A percentile compares a stretch with the other conserved stretches of the same genome.
These are phyloP conservation scores for Typha latifolia DNA, from an alignment of 176 grass and related monocot species.

Conservation along the genomic window DNA sequence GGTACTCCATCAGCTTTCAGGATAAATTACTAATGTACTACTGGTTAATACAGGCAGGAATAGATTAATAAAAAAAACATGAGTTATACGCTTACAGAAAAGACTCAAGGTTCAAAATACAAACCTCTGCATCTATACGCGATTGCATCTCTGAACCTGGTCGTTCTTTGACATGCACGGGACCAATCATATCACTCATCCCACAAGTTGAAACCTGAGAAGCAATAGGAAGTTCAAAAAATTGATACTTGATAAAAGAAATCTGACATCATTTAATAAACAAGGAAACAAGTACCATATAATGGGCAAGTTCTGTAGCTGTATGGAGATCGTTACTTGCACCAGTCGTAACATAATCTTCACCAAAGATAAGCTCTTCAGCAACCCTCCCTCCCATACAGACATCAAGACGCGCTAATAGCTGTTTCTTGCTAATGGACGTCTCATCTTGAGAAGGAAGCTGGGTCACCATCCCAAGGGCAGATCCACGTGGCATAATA, in stretches of 20 bases:
- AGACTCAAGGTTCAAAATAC: slow-evolving; percentile 1
- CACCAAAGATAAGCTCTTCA: slow-evolving; percentile 96
- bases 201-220: slow-evolving; percentile 92
- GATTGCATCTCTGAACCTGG: slow-evolving; percentile 93
- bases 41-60: too few species aligned
- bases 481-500: slow-evolving; percentile 89
- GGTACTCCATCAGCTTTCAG: too few species aligned
- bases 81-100: not conserved
- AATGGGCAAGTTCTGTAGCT: slow-evolving; percentile 94
- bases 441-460: slow-evolving; percentile 94
- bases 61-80: too few species aligned
- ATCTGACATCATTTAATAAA: not conserved
- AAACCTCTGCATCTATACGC: slow-evolving; percentile 89
- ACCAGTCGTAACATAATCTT: slow-evolving; percentile 91
- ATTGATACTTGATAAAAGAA: not conserved
- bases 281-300: slow-evolving; percentile 50
- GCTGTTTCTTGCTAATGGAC: slow-evolving; percentile 95
- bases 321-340: slow-evolving; percentile 89
- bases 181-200: slow-evolving; percentile 88
- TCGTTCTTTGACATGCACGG: slow-evolving; percentile 83
- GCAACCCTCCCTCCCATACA: slow-evolving; percentile 98
- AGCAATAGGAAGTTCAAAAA: slow-evolving; percentile 1
- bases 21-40: too few species aligned
- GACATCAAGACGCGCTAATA: slow-evolving; percentile 93
- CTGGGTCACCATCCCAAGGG: slow-evolving; percentile 96